Evolutionary conservation across 2,329 filamentous ascomycete genomes (phyloP), one percentile per base, ranked within the genome.

Genomic region (Pseudopithomyces maydicus): DNA sequence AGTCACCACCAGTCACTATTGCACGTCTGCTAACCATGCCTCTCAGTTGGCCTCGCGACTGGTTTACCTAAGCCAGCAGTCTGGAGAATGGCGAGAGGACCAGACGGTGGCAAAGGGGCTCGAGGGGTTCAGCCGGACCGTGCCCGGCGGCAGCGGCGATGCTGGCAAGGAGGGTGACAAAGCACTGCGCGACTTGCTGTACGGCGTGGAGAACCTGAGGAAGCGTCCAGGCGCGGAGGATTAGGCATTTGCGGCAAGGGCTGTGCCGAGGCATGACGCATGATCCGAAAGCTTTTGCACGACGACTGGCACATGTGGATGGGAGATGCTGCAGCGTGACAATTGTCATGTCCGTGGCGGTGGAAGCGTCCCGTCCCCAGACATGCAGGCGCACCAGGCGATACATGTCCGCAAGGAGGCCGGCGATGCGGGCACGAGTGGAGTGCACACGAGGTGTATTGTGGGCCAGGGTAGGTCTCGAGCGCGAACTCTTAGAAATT

Each of bases 161-260:
- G 52, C 22, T 55, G 55, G 61, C 55, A 51, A 58, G 58, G 48
- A 51, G 17, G 70, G 75, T 57, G 70, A 73, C 43, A 79, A 77
- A 64, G 67, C 71, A 54, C 54, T 82, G 35, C 77, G 78, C 59
- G 75, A 74, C 50, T 69, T 81, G 20, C 70, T 84, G 22, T 83
- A 83, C 66, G 74, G 73, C 26, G 70, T 81, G 42, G 78, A 78
- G 58, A 81, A 81, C 54, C 71, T 84, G 46, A 76, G 82, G 54
- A 84, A 84, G 68, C 74, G 80, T 52, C 75, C 74, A 67, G 74
- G 69, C 54, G 67, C 67, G 14, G 72, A 74, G 42, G 74, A 75
- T 56, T 72, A 73, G 66, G 53, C 47, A 59, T 33, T 47, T 29
- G 43, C 33, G 38, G 41, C 44, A 14, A 42, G 11, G 44, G 14